Evolutionary conservation across 2,329 filamentous ascomycete genomes (phyloP).

Genomic region (Aspergillus flavus): DNA sequence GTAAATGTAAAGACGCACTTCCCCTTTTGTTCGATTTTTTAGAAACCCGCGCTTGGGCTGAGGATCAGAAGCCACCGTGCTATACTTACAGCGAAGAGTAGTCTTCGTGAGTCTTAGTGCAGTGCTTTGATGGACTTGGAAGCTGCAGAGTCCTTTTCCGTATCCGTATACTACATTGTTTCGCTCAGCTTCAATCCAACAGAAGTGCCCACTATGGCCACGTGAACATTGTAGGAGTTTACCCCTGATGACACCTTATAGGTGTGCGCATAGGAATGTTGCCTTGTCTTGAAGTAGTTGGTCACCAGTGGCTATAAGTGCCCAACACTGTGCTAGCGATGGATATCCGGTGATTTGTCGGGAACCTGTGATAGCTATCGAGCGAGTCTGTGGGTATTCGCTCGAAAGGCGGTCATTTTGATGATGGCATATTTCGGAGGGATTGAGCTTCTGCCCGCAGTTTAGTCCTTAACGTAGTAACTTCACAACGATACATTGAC

Average conservation of each 20-base stretch:
- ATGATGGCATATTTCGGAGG: neutral
- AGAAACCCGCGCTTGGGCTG: neutral
- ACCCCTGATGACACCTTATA: neutral
- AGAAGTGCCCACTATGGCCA: neutral
- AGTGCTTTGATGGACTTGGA: neutral
- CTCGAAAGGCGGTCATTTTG: neutral
- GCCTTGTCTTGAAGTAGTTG: neutral
- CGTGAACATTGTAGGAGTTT: neutral
- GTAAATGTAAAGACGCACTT: neutral
- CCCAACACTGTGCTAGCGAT: neutral
- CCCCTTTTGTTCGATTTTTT: neutral
- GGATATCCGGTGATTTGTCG: neutral
- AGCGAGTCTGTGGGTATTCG: neutral
- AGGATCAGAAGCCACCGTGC: neutral
- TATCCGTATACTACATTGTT: neutral
- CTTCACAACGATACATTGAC: neutral
- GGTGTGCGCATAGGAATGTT: neutral
- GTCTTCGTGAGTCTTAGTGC: neutral
- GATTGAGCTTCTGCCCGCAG: neutral
- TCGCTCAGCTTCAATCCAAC: neutral
- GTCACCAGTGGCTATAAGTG: neutral
- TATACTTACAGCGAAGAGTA: neutral
- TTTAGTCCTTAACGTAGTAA: neutral
- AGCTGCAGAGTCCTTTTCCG: neutral
- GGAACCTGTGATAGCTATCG: neutral